These are phyloP conservation scores for Botrytis tulipae DNA, from an alignment of 2,329 filamentous ascomycete genomes.

Conservation along the genomic window DNA sequence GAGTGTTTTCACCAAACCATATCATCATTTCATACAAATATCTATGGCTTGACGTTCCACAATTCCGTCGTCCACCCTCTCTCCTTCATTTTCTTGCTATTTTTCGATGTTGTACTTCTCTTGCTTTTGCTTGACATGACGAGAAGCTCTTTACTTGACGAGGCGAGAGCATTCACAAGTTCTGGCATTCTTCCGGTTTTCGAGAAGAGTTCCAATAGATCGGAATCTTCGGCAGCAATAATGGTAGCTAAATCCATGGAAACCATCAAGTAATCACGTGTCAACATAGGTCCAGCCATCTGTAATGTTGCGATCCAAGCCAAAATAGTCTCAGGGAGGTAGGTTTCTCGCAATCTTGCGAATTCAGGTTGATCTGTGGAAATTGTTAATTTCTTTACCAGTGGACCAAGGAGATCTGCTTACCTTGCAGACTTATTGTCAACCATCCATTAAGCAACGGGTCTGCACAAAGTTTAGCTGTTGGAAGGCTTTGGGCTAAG, in stretches of 20 bases:
- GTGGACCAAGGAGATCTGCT: not conserved
- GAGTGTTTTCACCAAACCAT: not conserved
- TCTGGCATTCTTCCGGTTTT: constrained; percentile 69
- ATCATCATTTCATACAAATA: not conserved
- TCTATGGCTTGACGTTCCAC: constrained; percentile 45
- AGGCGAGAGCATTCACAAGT: constrained; percentile 71
- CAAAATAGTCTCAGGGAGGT: constrained; percentile 82
- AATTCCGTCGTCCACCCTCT: constrained; percentile 62
- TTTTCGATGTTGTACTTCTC: constrained; percentile 43
- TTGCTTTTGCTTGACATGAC: constrained; percentile 52
- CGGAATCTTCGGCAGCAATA: constrained; percentile 69
- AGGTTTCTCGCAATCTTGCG: constrained; percentile 65
- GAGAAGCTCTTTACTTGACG: constrained; percentile 35
- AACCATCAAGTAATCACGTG: constrained; percentile 73
- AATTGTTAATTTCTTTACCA: constrained; percentile 25
- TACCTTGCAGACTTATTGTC: constrained; percentile 34
- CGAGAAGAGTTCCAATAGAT: constrained; percentile 63
- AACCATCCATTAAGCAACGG: constrained; percentile 67
- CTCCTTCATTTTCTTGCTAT: constrained; percentile 59
- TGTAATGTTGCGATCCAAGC: constrained; percentile 81
- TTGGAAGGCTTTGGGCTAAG: constrained; percentile 54
- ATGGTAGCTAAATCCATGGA: constrained; percentile 81
- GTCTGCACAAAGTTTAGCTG: constrained; percentile 55
- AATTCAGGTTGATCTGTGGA: constrained; percentile 58
- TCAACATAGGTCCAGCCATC: constrained; percentile 71